Evolutionary conservation across 2,329 filamentous ascomycete species (phyloP).

Genomic region (Ceratocystis ficicola): DNA sequence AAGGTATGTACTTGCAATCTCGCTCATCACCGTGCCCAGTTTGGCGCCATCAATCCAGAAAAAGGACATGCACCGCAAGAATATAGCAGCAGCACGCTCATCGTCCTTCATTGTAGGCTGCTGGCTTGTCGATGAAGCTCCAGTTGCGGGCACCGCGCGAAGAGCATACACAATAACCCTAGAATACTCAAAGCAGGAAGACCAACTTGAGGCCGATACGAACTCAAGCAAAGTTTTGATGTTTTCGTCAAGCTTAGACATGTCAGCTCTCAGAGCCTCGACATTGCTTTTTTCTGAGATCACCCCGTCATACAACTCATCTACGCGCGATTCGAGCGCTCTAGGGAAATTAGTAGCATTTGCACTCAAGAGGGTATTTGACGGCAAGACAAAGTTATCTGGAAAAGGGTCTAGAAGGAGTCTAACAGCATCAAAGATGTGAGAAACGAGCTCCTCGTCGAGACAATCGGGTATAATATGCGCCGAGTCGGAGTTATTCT

Average conservation of each 20-base stretch:
- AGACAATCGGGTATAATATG: slow-evolving; percentile 32
- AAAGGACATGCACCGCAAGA: slow-evolving; percentile 48
- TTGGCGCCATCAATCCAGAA: slow-evolving; percentile 54
- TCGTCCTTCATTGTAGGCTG: slow-evolving; percentile 34
- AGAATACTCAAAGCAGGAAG: slow-evolving; percentile 46
- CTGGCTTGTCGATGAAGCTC: slow-evolving; percentile 6
- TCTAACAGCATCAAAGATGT: slow-evolving; percentile 45
- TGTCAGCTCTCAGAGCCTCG: slow-evolving; percentile 17
- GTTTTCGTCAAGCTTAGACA: slow-evolving; percentile 40
- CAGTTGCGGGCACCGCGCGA: slow-evolving; percentile 26
- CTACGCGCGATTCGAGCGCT: slow-evolving; percentile 15
- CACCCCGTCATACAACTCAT: slow-evolving; percentile 19
- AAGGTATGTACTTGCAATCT: slow-evolving; percentile 54
- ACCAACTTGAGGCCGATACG: slow-evolving; percentile 53
- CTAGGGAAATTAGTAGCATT: slow-evolving; percentile 18
- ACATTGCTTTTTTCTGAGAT: slow-evolving; percentile 15
- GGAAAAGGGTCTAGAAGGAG: slow-evolving; percentile 46
- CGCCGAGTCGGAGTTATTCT: slow-evolving; percentile 21
- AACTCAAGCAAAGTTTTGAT: slow-evolving; percentile 50
- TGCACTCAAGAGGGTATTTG: slow-evolving; percentile 41
- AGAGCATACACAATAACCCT: slow-evolving; percentile 41
- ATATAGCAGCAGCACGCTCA: slow-evolving; percentile 41
- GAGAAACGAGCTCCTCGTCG: slow-evolving; percentile 40
- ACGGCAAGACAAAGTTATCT: slow-evolving; percentile 44
- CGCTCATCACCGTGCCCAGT: slow-evolving; percentile 49